Evolutionary conservation across 805 yeast species (phyloP).

Genomic region (Suhomyces faveliae): DNA sequence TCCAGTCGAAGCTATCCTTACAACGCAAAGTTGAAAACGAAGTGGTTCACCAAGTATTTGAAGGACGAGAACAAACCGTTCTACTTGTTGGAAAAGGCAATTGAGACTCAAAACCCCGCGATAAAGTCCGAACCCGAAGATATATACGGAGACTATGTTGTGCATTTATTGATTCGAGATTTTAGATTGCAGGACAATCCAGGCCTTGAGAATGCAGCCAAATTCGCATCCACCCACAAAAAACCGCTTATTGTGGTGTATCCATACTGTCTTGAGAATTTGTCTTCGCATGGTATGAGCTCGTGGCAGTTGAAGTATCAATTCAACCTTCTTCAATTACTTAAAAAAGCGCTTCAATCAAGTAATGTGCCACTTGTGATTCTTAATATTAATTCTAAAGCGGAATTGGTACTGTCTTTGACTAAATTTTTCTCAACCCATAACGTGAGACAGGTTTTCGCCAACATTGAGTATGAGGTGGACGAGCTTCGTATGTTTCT

Average conservation of each 20-base stretch:
- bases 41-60: constrained; percentile 20
- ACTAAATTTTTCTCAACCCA: constrained; percentile 23
- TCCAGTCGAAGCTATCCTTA: constrained; percentile 4
- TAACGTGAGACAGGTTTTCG: constrained; percentile 26
- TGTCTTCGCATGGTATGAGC: constrained; percentile 43
- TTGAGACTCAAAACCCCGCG: background rate
- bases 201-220: constrained; percentile 36
- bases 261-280: constrained; percentile 40
- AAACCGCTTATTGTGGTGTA: constrained; percentile 42
- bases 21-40: constrained; percentile 1
- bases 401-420: constrained; percentile 26
- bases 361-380: constrained; percentile 41
- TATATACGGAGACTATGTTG: constrained; percentile 2
- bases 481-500: constrained; percentile 40
- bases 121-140: constrained; percentile 7
- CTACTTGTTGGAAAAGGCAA: constrained; percentile 14
- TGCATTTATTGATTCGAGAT: constrained; percentile 43
- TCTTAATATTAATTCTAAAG: constrained; percentile 33
- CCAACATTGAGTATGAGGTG: constrained; percentile 44
- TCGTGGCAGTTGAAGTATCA: constrained; percentile 42
- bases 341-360: constrained; percentile 28
- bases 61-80: constrained; percentile 33
- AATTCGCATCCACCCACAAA: constrained; percentile 24
- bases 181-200: constrained; percentile 45
- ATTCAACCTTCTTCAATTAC: constrained; percentile 27